Base-by-base conservation (phyloP, 2,329 filamentous ascomycete species). In the Diaporthe sp. region DNA sequence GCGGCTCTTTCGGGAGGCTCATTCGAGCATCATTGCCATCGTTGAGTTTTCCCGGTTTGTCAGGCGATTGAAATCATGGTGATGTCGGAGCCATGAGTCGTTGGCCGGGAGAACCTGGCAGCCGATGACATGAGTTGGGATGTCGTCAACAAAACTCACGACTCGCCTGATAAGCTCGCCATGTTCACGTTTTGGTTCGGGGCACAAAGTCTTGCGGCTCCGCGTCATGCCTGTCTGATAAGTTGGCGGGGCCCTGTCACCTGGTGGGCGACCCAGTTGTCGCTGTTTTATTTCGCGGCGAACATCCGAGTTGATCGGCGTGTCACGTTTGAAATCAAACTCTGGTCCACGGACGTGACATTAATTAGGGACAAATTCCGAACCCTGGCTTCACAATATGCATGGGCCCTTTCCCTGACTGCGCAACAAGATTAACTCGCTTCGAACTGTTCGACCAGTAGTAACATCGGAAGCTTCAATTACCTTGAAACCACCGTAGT, bases 31-130 rank as follows among this genome's bases (percentile, higher is more conserved):
- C 35, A 59, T 27, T 19, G 32, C 22, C 25, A n/a, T 39, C 15
- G 10, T 39, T 42, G 25, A 37, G 27, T 3, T 19, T 30, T 55
- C 22, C 53, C 19, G 22, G 22, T 56, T 56, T 55, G 32, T 51
- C 39, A 25, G 35, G n/a, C 13, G 42, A 15, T 44, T 70, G 71
- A 73, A 73, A 55, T 70, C 71, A 70, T 73, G 13, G 55, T 71
- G 70, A 63, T 71, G 70, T 50, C 44, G 70, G 50, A 25, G 35
- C n/a, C 71, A 25, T 70, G 71, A 70, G 25, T 73, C 63, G 71
- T 35, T 50, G 61, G 19, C 61, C 61, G 42, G 61, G 42, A 50
- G 39, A 32, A 19, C 59, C 39, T 65, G 9, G 42, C 37, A 50
- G 39, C 61, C 6, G 22, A n/a, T 39, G 25, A 30, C 27, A 47